A percentile compares a stretch with the other conserved stretches of the same genome.
phyloP scores from a whole-genome alignment of 2,329 filamentous ascomycete genomes.

The Endoconidiophora laricicola region DNA sequence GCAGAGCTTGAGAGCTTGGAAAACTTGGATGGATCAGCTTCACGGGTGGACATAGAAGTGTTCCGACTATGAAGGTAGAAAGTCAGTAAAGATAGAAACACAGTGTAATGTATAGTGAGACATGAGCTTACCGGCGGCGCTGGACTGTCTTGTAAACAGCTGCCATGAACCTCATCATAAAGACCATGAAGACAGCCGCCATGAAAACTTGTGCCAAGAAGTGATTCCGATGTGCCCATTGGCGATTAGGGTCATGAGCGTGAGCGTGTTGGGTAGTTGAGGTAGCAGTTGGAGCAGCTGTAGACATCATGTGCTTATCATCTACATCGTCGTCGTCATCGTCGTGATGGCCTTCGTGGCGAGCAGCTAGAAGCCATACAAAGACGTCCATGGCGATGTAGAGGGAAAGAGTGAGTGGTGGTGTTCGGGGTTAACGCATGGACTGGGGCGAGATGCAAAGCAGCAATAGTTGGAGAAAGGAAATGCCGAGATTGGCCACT shows the following conservation, averaged over 20 bases:
- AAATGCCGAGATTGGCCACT: neutral
- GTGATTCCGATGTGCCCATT: slow-evolving; percentile 11
- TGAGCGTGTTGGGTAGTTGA: slow-evolving; percentile 1
- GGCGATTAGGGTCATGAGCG: slow-evolving; percentile 6
- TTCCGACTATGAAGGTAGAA: too few species aligned
- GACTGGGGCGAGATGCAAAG: neutral
- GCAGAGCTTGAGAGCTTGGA: slow-evolving; percentile 23
- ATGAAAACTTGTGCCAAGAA: slow-evolving; percentile 8
- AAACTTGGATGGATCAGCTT: slow-evolving; percentile 29
- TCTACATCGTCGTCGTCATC: slow-evolving; percentile 5
- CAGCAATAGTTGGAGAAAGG: neutral
- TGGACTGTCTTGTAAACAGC: slow-evolving; percentile 2
- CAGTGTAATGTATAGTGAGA: too few species aligned
- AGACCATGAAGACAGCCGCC: slow-evolving; percentile 1
- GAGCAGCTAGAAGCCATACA: neutral
- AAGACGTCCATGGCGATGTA: neutral
- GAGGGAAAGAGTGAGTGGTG: neutral
- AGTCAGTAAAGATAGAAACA: too few species aligned
- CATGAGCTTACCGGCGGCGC: slow-evolving; percentile 6
- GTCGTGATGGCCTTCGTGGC: slow-evolving; percentile 12
- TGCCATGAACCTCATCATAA: slow-evolving; percentile 1
- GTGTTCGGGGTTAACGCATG: neutral
- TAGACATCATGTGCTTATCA: neutral
- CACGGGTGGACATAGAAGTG: slow-evolving; percentile 25
- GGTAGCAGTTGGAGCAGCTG: neutral